Base-by-base conservation (phyloP, 371 early-diverging fungal species). In the Conidiobolus incongruus region DNA sequence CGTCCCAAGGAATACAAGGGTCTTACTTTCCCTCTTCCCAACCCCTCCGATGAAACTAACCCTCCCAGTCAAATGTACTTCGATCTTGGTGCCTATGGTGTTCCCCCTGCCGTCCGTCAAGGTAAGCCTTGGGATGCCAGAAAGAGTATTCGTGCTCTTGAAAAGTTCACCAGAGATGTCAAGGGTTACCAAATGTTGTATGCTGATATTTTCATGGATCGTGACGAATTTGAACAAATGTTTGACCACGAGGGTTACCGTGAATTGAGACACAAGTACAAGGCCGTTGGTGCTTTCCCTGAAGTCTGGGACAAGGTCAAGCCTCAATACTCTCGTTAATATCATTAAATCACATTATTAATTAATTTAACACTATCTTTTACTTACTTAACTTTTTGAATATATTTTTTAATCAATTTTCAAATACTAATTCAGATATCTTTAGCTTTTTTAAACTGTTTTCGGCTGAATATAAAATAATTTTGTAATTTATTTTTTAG, bases 161-260 rank as follows among this genome's bases (percentile, higher is more conserved):
- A 54, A 36, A 44, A 45, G 48, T 54, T 50, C 33, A 38, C 46
- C 21, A 38, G 54, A 8, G 34, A 43, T 23, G 35, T 43, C 6
- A n/a, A 17, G 15, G 54, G 54, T n/a, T 49, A 36, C 19, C 52
- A 54, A 48, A 48, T 56, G 34, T 44, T 57, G 46, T 62, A 62
- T 41, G 60, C 58, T 34, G 50, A 58, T 40, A 51, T 49, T 17
- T 50, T 54, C 38, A 45, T 47, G 53, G 54, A 40, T 21, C 46
- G 47, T 6, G 54, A 47, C 2, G 58, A 62, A 49, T 59, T 62
- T 47, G 23, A 51, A 38, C 36, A 51, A 32, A 62, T 62, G 63
- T 62, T 62, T 37, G 63, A 62, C 35, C 60, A 58, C 46, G 40
- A 46, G 1, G 38, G 49, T 8, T 62, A 59, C 45, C 48, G 45